Conservation (phyloP, 2,329 filamentous ascomycete genomes). For the Pyrenophora teres region DNA sequence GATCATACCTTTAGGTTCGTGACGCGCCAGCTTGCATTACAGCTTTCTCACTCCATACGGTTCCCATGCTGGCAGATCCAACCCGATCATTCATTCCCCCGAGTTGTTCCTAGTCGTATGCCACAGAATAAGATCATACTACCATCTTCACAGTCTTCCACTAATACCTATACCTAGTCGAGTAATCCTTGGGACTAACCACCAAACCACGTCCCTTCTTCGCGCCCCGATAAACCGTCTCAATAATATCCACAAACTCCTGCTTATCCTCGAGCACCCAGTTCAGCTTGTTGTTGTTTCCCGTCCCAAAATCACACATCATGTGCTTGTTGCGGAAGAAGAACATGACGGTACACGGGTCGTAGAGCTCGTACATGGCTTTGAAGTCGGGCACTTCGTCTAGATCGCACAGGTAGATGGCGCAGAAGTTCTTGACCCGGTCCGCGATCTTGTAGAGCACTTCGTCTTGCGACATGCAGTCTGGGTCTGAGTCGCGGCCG, state of each 20-base stretch:
- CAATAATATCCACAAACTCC: constrained; percentile 96
- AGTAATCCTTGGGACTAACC: constrained; percentile 87
- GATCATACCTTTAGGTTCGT: background rate
- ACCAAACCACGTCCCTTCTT: constrained; percentile 98
- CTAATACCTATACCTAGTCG: constrained; percentile 70
- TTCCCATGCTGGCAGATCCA: background rate
- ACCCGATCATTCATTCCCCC: no score
- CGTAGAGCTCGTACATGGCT: constrained; percentile 90
- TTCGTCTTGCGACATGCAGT: constrained; percentile 86
- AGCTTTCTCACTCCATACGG: background rate
- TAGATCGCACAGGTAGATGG: constrained; percentile 85
- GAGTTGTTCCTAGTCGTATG: no score
- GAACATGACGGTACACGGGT: constrained; percentile 94
- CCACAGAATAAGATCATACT: no score
- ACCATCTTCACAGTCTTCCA: no score
- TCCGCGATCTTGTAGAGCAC: constrained; percentile 94
- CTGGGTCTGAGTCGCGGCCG: constrained; percentile 81
- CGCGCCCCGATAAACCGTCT: constrained; percentile 96
- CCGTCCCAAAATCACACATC: constrained; percentile 95
- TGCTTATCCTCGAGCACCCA: constrained; percentile 98
- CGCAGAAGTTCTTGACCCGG: constrained; percentile 86
- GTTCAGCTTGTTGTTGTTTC: constrained; percentile 98
- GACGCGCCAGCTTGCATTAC: background rate
- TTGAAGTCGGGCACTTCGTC: constrained; percentile 72
- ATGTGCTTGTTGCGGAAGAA: constrained; percentile 99